Evolutionary conservation across 2,329 filamentous ascomycete species (phyloP).

Genomic region (Cordyceps pruinosa): DNA sequence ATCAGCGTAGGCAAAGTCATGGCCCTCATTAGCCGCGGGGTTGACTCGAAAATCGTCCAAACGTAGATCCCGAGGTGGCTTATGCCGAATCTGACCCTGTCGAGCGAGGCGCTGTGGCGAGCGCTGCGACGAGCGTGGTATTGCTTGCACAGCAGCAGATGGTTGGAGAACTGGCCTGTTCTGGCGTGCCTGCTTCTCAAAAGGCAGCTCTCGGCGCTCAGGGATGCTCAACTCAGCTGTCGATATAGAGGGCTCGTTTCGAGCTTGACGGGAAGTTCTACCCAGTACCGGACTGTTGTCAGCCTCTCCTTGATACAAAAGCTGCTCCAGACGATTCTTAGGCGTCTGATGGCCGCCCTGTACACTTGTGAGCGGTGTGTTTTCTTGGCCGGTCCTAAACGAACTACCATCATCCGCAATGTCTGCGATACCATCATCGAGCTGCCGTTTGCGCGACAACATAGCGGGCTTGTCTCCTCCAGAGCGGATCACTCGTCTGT

Average conservation of each 20-base stretch:
- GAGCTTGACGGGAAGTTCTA: conserved; percentile 20
- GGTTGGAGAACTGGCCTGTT: background rate
- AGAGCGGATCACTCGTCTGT: conserved; percentile 22
- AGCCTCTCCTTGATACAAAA: conserved; percentile 27
- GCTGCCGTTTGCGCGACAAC: conserved; percentile 17
- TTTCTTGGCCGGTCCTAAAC: conserved; percentile 15
- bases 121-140: background rate
- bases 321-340: conserved; percentile 25
- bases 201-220: conserved; percentile 37
- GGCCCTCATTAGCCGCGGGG: conserved; percentile 60
- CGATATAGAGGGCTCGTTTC: conserved; percentile 14
- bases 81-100: conserved; percentile 43
- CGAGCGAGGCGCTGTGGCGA: conserved; percentile 9
- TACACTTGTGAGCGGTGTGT: conserved; percentile 7
- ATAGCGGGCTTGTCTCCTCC: conserved; percentile 17
- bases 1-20: conserved; percentile 66
- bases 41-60: conserved; percentile 79
- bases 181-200: conserved; percentile 22
- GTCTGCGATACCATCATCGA: conserved; percentile 32
- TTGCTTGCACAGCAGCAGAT: background rate
- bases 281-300: conserved; percentile 20
- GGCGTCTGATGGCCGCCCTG: conserved; percentile 6
- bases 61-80: conserved; percentile 49
- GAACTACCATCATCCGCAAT: conserved; percentile 44
- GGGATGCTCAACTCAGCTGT: conserved; percentile 27